A percentile compares a stretch with the other conserved stretches of the same genome.
phyloP scores from a whole-genome alignment of 345 rosid genomes.

The Ceriops zippeliana region DNA sequence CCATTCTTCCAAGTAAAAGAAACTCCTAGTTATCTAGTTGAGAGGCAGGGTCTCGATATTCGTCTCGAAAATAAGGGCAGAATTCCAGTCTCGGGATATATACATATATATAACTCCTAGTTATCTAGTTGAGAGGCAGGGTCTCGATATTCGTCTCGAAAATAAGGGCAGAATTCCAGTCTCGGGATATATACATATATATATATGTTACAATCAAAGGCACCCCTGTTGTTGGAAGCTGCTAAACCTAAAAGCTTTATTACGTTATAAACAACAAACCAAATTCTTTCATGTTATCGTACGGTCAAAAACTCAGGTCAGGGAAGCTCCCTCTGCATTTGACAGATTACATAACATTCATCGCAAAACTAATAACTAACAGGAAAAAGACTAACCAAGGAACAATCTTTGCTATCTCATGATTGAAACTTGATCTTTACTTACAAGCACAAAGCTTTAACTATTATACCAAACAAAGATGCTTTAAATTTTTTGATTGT shows the following conservation, averaged over 20 bases:
- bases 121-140: not conserved
- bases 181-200: not conserved
- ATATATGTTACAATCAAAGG: not conserved
- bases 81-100: not conserved
- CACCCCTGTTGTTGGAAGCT: not conserved
- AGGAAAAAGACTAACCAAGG: constrained; percentile 15
- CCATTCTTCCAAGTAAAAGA: not conserved
- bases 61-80: not conserved
- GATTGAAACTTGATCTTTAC: not conserved
- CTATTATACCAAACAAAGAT: not conserved
- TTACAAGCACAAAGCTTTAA: not conserved
- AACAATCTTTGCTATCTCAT: not conserved
- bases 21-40: not conserved
- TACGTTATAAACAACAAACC: not conserved
- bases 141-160: not conserved
- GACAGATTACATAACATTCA: not conserved
- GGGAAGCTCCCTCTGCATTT: not conserved
- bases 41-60: not conserved
- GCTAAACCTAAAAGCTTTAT: not conserved
- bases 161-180: not conserved
- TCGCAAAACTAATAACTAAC: not conserved
- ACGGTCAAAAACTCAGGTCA: not conserved
- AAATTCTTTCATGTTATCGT: not conserved
- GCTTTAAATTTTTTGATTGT: not conserved
- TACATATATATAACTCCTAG: not conserved